phyloP scores from a whole-genome alignment of 768 basidiomycete genomes.

The Tulasnella sp. region DNA sequence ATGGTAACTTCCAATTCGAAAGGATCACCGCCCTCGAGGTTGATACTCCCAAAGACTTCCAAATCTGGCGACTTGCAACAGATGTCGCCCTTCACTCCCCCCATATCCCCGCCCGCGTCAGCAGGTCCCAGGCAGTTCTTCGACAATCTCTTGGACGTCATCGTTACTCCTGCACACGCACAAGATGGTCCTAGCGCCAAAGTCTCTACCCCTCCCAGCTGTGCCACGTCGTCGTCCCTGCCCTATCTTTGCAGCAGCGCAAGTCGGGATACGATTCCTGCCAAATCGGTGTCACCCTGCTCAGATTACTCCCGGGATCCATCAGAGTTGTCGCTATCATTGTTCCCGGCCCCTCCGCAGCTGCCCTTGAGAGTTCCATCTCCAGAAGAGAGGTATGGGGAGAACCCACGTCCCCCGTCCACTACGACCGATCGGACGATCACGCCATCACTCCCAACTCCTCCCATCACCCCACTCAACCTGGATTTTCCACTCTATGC shows the following conservation, averaged over 20 bases:
- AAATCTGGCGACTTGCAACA: too few species aligned
- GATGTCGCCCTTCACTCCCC: too few species aligned
- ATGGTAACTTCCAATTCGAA: too few species aligned
- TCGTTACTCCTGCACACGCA: not conserved
- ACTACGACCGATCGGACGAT: too few species aligned
- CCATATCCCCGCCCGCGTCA: not conserved
- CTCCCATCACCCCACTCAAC: slow-evolving; percentile 11
- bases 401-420: too few species aligned
- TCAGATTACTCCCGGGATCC: not conserved
- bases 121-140: not conserved
- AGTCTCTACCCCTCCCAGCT: not conserved
- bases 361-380: too few species aligned
- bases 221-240: not conserved
- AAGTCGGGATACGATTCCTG: too few species aligned
- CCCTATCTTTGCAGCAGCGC: slow-evolving; percentile 4
- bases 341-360: slow-evolving; percentile 6
- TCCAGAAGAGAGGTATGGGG: too few species aligned
- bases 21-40: too few species aligned
- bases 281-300: not conserved
- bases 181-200: not conserved
- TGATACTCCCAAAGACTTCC: too few species aligned
- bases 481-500: not conserved
- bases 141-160: not conserved
- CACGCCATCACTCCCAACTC: slow-evolving; percentile 14
- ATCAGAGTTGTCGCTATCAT: slow-evolving; percentile 7